phyloP scores from a whole-genome alignment of 495 filamentous ascomycete genomes.

The Eremomyces bilateralis region DNA sequence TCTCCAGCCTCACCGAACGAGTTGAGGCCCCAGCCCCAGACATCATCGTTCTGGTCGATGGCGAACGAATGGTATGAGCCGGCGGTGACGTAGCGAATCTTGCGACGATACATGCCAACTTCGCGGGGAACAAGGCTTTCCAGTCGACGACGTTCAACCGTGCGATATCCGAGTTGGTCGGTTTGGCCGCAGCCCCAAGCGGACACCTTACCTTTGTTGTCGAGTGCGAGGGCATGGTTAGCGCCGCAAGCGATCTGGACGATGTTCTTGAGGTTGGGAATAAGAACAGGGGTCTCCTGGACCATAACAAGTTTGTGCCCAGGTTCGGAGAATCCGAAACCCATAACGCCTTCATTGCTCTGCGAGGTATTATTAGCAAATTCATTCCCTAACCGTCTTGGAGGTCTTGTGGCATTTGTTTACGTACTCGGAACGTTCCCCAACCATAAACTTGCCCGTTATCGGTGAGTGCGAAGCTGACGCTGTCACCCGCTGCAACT shows the following conservation, averaged over 20 bases:
- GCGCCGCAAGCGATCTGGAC: constrained; percentile 35
- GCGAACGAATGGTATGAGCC: constrained; percentile 63
- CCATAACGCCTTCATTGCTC: constrained; percentile 48
- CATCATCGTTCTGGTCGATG: constrained; percentile 43
- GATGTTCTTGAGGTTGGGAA: constrained; percentile 38
- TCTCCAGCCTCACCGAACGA: constrained; percentile 67
- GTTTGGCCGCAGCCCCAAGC: constrained; percentile 58
- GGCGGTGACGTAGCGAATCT: constrained; percentile 31
- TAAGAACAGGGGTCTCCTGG: constrained; percentile 23
- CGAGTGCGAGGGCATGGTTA: constrained; percentile 52
- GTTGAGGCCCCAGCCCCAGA: constrained; percentile 77
- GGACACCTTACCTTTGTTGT: constrained; percentile 39
- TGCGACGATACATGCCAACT: constrained; percentile 40
- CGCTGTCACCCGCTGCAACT: constrained; percentile 39
- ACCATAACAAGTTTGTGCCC: constrained; percentile 10
- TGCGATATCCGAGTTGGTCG: constrained; percentile 48
- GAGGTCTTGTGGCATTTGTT: not conserved
- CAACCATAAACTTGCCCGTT: constrained; percentile 46
- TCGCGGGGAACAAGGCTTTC: constrained; percentile 44
- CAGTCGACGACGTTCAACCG: constrained; percentile 36
- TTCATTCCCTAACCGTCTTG: too few species aligned
- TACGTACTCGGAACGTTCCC: constrained; percentile 44
- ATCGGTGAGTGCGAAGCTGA: constrained; percentile 40
- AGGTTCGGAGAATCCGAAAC: constrained; percentile 43
- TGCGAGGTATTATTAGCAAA: constrained; percentile 13